phyloP scores from a whole-genome alignment of 139 green algal species.

The Micractinium conductrix region DNA sequence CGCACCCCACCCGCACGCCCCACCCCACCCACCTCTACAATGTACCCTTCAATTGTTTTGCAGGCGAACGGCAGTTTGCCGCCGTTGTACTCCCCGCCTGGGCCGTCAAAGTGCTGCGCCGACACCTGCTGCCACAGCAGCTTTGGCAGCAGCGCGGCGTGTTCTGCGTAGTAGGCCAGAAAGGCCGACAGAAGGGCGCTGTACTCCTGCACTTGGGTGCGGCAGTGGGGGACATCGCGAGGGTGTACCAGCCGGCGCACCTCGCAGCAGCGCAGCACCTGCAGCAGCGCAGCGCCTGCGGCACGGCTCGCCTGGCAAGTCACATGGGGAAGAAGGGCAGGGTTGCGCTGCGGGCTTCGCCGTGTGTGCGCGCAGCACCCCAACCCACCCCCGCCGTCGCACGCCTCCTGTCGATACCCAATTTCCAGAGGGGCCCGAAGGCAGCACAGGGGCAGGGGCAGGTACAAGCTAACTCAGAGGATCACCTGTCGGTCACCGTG shows the following conservation, averaged over 20 bases:
- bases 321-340: no score
- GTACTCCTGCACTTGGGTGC: background rate
- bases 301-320: no score
- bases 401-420: no score
- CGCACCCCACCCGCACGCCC: no score
- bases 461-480: no score
- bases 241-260: background rate
- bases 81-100: background rate
- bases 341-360: no score
- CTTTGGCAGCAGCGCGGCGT: constrained; percentile 1
- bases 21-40: no score
- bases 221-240: no score
- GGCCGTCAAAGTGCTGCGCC: constrained; percentile 12
- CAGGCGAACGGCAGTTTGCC: constrained; percentile 1
- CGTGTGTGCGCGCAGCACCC: background rate
- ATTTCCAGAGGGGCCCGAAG: no score
- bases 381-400: no score
- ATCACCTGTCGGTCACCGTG: background rate
- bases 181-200: background rate
- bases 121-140: constrained; percentile 12
- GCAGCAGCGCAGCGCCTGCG: background rate
- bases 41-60: no score
- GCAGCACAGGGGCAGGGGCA: no score
- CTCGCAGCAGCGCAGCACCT: background rate
- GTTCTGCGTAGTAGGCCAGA: background rate